A percentile compares a stretch with the other conserved stretches of the same genome.
phyloP scores from a whole-genome alignment of 331 rosid species.

The Malus hybrid region DNA sequence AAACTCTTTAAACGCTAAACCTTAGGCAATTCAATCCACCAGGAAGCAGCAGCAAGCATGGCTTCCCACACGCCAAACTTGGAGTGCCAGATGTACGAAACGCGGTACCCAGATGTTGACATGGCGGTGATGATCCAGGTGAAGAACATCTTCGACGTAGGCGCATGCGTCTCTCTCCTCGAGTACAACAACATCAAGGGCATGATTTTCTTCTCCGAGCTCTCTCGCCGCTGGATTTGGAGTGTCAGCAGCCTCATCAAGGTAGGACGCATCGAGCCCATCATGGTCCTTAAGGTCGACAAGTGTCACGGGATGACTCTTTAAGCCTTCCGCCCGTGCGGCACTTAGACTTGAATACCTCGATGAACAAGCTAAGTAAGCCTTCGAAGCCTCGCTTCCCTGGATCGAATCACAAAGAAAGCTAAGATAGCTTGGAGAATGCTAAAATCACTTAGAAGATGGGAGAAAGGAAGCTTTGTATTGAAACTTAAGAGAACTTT shows the following conservation, averaged over 20 bases:
- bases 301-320: conserved; percentile 9
- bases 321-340: too few species aligned
- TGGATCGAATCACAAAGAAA: too few species aligned
- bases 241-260: conserved; percentile 82
- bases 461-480: too few species aligned
- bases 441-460: too few species aligned
- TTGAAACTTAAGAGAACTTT: too few species aligned
- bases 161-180: conserved; percentile 84
- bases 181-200: conserved; percentile 98
- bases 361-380: too few species aligned
- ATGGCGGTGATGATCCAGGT: conserved; percentile 99
- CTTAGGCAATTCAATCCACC: background rate
- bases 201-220: conserved; percentile 90
- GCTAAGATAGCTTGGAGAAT: too few species aligned
- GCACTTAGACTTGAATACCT: too few species aligned
- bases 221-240: conserved; percentile 94
- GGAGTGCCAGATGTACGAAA: conserved; percentile 93
- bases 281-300: conserved; percentile 95
- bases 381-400: too few species aligned
- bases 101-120: conserved; percentile 89
- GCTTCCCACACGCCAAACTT: conserved; percentile 58
- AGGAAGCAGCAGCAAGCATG: conserved; percentile 18
- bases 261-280: conserved; percentile 93
- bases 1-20: background rate
- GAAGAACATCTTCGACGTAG: conserved; percentile 94